Base-by-base conservation (phyloP, 2,329 filamentous ascomycete species). In the Colletotrichum higginsianum region DNA sequence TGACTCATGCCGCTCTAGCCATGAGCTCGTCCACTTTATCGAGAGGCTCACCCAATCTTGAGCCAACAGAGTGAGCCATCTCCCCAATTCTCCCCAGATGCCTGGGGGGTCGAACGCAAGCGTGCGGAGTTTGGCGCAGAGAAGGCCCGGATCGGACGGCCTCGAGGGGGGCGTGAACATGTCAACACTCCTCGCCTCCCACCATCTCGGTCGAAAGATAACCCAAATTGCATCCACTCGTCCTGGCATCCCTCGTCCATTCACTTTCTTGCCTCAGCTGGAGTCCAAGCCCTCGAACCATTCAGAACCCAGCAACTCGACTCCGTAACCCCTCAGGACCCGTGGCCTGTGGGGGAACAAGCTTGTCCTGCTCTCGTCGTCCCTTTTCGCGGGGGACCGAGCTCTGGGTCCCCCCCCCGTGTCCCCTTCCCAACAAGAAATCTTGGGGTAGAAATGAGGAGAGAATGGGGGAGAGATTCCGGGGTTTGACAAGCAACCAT, bases 1-100 rank as follows among this genome's bases (percentile, higher is more conserved):
- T 62, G 68, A 67, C 68, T 67, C 68, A 58, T 67, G 64, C 57
- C 58, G 64, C 23, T 49, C 40, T 61, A 66, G n/a, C 67, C 62
- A 61, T 67, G 52, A 4, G 42, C 49, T 42, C 13, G 8, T 38
- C 57, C 57, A 58, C 55, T 66, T 40, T 47, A 18, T 21, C 35
- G 12, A 18, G 62, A 40, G 26, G 21, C 12, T 46, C 16, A 21
- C 44, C 50, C 6, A 38, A 55, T 66, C 49, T 62, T 15, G 49
- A 62, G 23, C 58, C 52, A 66, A 9, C 18, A 38, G 5, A 13
- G 30, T 13, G 42, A 46, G 30, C 30, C 46, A 26, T 26, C 5
- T 15, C 26, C 6, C 44, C 18, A 23, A 46, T 26, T 61, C n/a
- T 50, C 30, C 46, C 58, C 26, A 49, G n/a, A 38, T 38, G 15